Conservation (phyloP, 192 early-diverging fungal genomes). For the Polychytrium aggregatum region DNA sequence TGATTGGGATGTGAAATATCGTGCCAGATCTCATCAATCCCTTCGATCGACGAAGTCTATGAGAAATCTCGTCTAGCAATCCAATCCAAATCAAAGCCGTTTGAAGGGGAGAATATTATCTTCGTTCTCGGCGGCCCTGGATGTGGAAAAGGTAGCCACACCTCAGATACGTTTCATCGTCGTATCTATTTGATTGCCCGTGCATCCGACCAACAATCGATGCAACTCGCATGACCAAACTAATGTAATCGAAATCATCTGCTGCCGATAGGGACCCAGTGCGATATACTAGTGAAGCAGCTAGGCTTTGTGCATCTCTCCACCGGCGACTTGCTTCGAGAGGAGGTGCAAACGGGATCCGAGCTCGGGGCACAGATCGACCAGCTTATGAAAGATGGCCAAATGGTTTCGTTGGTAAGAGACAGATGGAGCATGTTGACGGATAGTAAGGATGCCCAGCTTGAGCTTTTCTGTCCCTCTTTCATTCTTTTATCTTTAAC, state of each 20-base stretch:
- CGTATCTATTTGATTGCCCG: no score
- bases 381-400: no score
- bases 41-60: constrained; percentile 24
- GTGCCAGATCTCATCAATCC: constrained; percentile 28
- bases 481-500: not conserved
- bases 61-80: not conserved
- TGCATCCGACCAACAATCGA: no score
- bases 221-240: no score
- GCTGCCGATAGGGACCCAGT: constrained; percentile 95
- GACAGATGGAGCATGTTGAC: no score
- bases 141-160: no score
- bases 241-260: no score
- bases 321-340: constrained; percentile 88
- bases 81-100: constrained; percentile 21
- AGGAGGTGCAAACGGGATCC: constrained; percentile 60
- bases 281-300: constrained; percentile 59
- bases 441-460: not conserved
- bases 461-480: not conserved
- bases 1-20: no score
- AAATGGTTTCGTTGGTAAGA: not conserved
- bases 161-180: no score
- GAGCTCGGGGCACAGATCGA: constrained; percentile 71
- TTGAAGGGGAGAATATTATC: no score
- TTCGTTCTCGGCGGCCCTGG: no score
- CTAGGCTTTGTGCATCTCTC: constrained; percentile 87